A percentile compares a stretch with the other conserved stretches of the same genome.
Evolutionary conservation across 306 rosid species (phyloP).

Genomic region (Hippophae gyantsensis): DNA sequence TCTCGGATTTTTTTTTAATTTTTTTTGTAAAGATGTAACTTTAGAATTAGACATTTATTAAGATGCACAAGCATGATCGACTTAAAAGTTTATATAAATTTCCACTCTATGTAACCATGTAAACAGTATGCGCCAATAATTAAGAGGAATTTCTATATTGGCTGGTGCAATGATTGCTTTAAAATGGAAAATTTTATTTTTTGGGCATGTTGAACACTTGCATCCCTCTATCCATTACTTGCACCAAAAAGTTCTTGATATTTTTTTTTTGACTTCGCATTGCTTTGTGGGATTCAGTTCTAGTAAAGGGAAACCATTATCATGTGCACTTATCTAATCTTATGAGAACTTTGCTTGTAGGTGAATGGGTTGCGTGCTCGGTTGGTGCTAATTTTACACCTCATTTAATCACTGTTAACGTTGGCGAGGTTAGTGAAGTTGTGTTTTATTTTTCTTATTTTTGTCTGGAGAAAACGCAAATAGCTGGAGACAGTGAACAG

Average conservation of each 20-base stretch:
- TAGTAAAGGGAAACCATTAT: neutral
- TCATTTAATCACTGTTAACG: constrained; percentile 77
- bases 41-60: no score
- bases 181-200: no score
- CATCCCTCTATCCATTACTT: neutral
- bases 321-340: constrained; percentile 2
- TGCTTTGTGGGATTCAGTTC: neutral
- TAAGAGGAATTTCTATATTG: no score
- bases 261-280: neutral
- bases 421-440: constrained; percentile 67
- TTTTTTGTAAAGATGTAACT: no score
- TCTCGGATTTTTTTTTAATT: no score
- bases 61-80: no score
- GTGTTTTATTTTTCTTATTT: constrained; percentile 1
- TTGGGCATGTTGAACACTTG: neutral
- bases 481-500: neutral
- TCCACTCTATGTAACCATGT: no score
- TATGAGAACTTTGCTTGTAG: constrained; percentile 27
- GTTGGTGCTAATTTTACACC: constrained; percentile 92
- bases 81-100: no score
- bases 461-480: constrained; percentile 3
- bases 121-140: no score
- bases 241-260: neutral
- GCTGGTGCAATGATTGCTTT: no score
- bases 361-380: constrained; percentile 85